Conservation (phyloP, 2,329 filamentous ascomycete genomes). For the Coleophoma cylindrospora region DNA sequence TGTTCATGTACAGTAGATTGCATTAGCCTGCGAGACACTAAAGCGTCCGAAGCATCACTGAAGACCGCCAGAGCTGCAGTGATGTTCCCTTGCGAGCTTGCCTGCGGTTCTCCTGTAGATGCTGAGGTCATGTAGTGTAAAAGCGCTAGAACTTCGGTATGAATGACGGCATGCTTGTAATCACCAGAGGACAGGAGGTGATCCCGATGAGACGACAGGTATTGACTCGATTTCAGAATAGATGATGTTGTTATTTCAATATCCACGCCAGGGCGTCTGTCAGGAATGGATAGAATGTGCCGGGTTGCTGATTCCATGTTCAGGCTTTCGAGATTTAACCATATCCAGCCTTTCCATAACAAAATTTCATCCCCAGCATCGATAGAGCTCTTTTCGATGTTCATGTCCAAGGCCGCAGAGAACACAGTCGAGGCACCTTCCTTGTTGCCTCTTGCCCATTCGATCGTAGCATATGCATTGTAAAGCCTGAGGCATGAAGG, state of each 20-base stretch:
- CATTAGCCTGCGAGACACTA: constrained; percentile 31
- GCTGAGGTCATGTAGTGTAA: constrained; percentile 54
- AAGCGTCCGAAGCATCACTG: constrained; percentile 35
- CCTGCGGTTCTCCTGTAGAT: constrained; percentile 35
- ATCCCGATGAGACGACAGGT: constrained; percentile 48
- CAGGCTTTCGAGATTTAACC: constrained; percentile 17
- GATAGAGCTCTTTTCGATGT: constrained; percentile 29
- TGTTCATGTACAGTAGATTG: constrained; percentile 47
- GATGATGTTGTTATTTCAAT: constrained; percentile 16
- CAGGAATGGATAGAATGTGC: constrained; percentile 33
- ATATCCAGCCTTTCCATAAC: constrained; percentile 24
- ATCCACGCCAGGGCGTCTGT: constrained; percentile 24
- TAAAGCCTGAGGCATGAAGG: constrained; percentile 65
- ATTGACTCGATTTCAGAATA: constrained; percentile 48
- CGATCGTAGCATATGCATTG: constrained; percentile 72
- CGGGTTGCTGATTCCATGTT: constrained; percentile 27
- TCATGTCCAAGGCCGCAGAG: constrained; percentile 59
- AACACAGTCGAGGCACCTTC: constrained; percentile 61
- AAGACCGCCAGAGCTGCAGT: constrained; percentile 40
- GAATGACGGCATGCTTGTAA: constrained; percentile 42
- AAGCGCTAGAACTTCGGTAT: constrained; percentile 59
- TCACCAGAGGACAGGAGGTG: constrained; percentile 48
- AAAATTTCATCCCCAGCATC: constrained; percentile 25
- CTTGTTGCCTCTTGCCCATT: constrained; percentile 52
- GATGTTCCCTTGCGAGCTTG: constrained; percentile 49